A percentile compares a stretch with the other conserved stretches of the same genome.
Conservation (phyloP, 768 basidiomycete species). For the Tulasnella sp. region DNA sequence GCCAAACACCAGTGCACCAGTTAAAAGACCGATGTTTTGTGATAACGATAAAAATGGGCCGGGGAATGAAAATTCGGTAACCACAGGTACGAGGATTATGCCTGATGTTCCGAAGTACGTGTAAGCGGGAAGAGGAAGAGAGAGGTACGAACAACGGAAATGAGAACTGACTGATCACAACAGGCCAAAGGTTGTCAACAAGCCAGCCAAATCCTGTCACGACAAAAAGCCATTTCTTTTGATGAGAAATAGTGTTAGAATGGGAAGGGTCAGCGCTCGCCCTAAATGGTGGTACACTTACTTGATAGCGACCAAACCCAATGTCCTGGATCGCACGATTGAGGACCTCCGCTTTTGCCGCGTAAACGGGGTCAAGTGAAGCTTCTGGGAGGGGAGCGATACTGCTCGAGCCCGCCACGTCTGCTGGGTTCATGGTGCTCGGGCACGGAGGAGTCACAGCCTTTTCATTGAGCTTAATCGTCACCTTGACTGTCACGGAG, state of each 20-base stretch:
- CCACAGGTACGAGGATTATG: constrained; percentile 37
- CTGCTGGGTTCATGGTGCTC: too few species aligned
- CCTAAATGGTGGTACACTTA: too few species aligned
- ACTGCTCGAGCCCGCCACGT: too few species aligned
- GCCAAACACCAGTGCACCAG: constrained; percentile 57
- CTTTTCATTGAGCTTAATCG: too few species aligned
- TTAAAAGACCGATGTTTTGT: constrained; percentile 58
- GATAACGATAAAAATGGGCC: constrained; percentile 56
- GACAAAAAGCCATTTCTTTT: constrained; percentile 36
- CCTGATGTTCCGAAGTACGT: too few species aligned
- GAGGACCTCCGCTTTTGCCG: constrained; percentile 44
- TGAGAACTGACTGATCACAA: constrained; percentile 26
- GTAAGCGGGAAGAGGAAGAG: too few species aligned
- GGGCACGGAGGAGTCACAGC: too few species aligned
- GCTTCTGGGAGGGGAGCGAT: too few species aligned
- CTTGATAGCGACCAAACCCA: constrained; percentile 60
- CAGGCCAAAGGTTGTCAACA: constrained; percentile 65
- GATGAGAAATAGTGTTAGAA: too few species aligned
- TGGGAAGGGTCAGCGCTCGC: too few species aligned
- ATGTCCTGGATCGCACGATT: constrained; percentile 54
- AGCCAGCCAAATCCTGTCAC: constrained; percentile 70
- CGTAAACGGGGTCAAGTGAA: constrained; percentile 46
- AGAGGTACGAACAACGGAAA: too few species aligned
- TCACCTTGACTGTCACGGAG: too few species aligned
- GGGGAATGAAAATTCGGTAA: constrained; percentile 51